These are phyloP conservation scores for Allium sativum DNA, from an alignment of 106 monocot species.

Conservation along the genomic window DNA sequence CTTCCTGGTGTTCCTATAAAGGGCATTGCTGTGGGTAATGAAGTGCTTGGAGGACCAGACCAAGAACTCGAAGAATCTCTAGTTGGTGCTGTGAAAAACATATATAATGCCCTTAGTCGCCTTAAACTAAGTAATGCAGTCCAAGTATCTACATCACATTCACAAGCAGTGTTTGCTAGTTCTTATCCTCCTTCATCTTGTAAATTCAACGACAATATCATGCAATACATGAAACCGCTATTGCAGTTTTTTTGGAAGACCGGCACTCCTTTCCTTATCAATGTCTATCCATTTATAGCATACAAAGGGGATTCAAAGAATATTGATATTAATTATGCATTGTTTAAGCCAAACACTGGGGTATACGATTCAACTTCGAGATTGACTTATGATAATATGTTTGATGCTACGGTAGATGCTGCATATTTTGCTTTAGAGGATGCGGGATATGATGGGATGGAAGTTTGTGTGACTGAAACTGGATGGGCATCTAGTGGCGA, in stretches of 20 bases:
- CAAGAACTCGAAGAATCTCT: constrained; percentile 44
- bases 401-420: constrained; percentile 85
- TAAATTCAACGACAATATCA: constrained; percentile 36
- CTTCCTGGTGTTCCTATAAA: constrained; percentile 51
- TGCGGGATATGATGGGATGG: constrained; percentile 65
- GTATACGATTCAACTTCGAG: constrained; percentile 54
- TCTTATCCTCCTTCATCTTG: constrained; percentile 86
- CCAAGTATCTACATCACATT: constrained; percentile 69
- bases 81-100: constrained; percentile 56
- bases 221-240: constrained; percentile 59
- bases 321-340: constrained; percentile 77
- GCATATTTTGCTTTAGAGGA: constrained; percentile 67
- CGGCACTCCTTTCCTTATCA: constrained; percentile 59
- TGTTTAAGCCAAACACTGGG: constrained; percentile 60
- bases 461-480: constrained; percentile 71
- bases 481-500: constrained; percentile 88
- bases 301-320: constrained; percentile 74
- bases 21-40: constrained; percentile 83
- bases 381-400: constrained; percentile 93
- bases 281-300: constrained; percentile 84
- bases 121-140: constrained; percentile 46
- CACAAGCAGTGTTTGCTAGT: constrained; percentile 61
- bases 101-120: constrained; percentile 42
- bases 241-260: constrained; percentile 53
- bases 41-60: constrained; percentile 60